Percentiles rank a stretch among this genome's conserved stretches.
These are phyloP conservation scores for Raddia guianensis DNA, from an alignment of 176 grass and related monocot genomes.

Conservation along the genomic window DNA sequence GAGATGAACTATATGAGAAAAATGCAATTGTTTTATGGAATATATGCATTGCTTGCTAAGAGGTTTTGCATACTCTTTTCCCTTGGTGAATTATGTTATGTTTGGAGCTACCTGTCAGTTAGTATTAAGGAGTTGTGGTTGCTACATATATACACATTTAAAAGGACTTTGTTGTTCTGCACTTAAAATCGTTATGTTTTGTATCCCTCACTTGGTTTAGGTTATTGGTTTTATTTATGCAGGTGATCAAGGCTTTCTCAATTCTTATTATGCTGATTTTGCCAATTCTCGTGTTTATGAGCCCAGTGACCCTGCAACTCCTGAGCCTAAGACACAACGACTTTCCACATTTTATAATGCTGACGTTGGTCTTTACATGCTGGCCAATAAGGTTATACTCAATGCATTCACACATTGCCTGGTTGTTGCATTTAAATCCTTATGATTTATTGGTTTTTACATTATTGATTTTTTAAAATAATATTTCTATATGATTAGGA, in stretches of 20 bases:
- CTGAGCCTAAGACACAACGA: conserved; percentile 77
- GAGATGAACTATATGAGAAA: conserved; percentile 2
- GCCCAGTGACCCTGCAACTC: conserved; percentile 55
- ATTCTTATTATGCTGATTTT: conserved; percentile 96
- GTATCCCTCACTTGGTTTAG: conserved; percentile 8
- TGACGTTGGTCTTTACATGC: conserved; percentile 98
- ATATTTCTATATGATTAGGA: neutral
- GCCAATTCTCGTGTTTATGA: conserved; percentile 86
- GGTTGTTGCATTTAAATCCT: neutral
- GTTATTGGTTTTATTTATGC: conserved; percentile 37
- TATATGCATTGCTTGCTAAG: neutral
- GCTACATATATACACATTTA: neutral
- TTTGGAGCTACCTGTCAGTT: conserved; percentile 18
- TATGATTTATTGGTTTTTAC: neutral
- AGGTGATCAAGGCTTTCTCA: conserved; percentile 64
- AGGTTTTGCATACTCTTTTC: conserved; percentile 3
- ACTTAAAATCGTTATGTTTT: neutral
- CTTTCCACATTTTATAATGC: conserved; percentile 96
- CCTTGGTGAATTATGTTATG: neutral
- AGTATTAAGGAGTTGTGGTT: neutral
- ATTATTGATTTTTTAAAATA: neutral
- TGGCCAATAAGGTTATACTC: conserved; percentile 88
- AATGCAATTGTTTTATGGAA: neutral
- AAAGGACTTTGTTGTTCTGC: neutral
- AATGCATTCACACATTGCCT: neutral